Conservation (phyloP, 2,329 filamentous ascomycete genomes). For the Ramichloridium luteum region DNA sequence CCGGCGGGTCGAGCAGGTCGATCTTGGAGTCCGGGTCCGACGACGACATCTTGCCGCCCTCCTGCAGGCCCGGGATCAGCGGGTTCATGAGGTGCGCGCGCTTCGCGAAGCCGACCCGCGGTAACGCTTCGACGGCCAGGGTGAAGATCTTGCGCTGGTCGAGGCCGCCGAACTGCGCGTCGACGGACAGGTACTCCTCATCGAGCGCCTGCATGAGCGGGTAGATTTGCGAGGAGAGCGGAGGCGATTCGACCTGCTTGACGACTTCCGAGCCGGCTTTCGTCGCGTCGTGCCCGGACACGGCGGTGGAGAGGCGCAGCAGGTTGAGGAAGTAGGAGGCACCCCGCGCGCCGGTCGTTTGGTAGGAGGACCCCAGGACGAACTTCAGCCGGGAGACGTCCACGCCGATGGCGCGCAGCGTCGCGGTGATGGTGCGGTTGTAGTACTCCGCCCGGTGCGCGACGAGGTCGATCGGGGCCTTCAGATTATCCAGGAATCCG, state of each 20-base stretch:
- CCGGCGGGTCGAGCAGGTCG: slow-evolving; percentile 72
- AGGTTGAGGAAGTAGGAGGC: slow-evolving; percentile 74
- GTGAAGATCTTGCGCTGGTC: slow-evolving; percentile 88
- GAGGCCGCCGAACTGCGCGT: slow-evolving; percentile 73
- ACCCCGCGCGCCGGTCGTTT: slow-evolving; percentile 53
- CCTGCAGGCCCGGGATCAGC: slow-evolving; percentile 71
- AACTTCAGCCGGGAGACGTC: slow-evolving; percentile 69
- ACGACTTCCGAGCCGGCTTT: slow-evolving; percentile 89
- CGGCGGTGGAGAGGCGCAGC: slow-evolving; percentile 59
- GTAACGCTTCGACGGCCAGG: slow-evolving; percentile 71
- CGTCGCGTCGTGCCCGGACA: slow-evolving; percentile 70
- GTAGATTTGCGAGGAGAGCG: slow-evolving; percentile 65
- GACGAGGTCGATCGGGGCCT: slow-evolving; percentile 74
- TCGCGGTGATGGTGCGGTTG: slow-evolving; percentile 57
- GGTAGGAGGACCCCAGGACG: slow-evolving; percentile 55
- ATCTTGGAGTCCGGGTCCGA: slow-evolving; percentile 72
- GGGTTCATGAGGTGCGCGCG: slow-evolving; percentile 67
- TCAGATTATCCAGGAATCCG: slow-evolving; percentile 50
- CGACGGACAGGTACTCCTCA: slow-evolving; percentile 76
- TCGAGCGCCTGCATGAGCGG: slow-evolving; percentile 83
- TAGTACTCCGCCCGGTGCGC: slow-evolving; percentile 76
- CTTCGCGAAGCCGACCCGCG: slow-evolving; percentile 72
- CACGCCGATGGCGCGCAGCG: slow-evolving; percentile 67
- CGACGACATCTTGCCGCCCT: slow-evolving; percentile 68
- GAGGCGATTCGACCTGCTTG: slow-evolving; percentile 72